Conservation (phyloP, 306 rosid genomes). For the Nissolia schottii region DNA sequence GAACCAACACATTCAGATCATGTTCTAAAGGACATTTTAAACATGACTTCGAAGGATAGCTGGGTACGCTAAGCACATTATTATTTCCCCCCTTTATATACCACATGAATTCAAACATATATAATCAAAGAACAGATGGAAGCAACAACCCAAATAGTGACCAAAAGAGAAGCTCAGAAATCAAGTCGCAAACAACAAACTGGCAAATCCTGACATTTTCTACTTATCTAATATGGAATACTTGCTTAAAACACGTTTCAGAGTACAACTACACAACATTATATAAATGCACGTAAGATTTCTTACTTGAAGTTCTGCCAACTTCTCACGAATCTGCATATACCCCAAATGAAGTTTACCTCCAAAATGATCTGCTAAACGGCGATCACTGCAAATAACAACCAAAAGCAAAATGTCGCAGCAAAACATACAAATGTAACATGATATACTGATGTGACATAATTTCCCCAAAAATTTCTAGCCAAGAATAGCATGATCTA, state of each 20-base stretch:
- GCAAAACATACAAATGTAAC: constrained; percentile 18
- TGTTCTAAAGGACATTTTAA: constrained; percentile 17
- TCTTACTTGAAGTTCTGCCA: constrained; percentile 87
- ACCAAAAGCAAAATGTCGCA: constrained; percentile 34
- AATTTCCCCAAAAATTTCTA: constrained; percentile 50
- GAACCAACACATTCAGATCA: constrained; percentile 42
- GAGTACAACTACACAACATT: neutral
- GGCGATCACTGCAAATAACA: constrained; percentile 84
- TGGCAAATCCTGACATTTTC: constrained; percentile 1
- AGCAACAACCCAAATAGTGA: constrained; percentile 3
- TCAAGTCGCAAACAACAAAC: constrained; percentile 6
- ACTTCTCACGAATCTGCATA: constrained; percentile 97
- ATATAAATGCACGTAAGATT: constrained; percentile 14
- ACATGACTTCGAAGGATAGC: too few species aligned
- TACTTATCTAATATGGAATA: neutral
- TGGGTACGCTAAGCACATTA: neutral
- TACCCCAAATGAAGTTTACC: constrained; percentile 99
- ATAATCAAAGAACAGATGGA: neutral
- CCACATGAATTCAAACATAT: too few species aligned
- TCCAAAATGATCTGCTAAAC: constrained; percentile 99
- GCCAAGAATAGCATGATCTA: constrained; percentile 78
- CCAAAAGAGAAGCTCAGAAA: constrained; percentile 1
- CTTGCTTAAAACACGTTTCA: neutral
- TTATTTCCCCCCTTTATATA: neutral
- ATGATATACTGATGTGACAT: constrained; percentile 21